Evolutionary conservation across 352 stramenopile genomes (phyloP), one percentile per base, ranked within the genome.

Genomic region (Phytophthora macrochlamydospora): DNA sequence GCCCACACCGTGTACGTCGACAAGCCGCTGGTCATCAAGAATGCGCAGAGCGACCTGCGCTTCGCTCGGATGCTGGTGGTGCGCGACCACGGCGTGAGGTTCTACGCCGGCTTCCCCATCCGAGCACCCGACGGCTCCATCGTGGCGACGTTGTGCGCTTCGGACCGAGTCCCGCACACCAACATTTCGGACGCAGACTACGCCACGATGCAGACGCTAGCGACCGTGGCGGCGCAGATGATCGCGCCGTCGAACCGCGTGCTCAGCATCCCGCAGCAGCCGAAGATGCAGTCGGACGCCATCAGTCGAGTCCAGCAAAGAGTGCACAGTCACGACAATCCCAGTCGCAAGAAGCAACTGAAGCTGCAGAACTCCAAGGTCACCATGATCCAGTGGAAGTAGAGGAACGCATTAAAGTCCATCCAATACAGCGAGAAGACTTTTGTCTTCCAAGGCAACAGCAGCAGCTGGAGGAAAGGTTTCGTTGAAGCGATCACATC

Each of bases 101-200:
- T 81, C 46, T 85, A 85, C 70, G 76, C 76, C 14, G 71, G 76
- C 4, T 85, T 85, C 57, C 73, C 76, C 1, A 62, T 85, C 28
- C 51, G 51, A 28, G 70, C 66, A 2, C 73, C 73, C 3, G 70
- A 81, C 32, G 73, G 73, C 2, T 60, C 53, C 2, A 62, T 80
- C 1, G 62, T 85, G 14, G 76, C 64, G 1, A 75, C 71, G 33
- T 59, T 85, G n/a, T 85, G 76, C 38, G 59, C 73, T 13, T 62
- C 54, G 18, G 76, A 80, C 55, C 40, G 59, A 24, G 29, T 40
- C 18, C 48, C 78, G 29, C 75, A 82, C 52, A 50, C 69, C 51
- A 62, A 71, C 55, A 82, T 87, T 62, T 71, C 72, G 9, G 79
- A 64, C 50, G 78, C 79, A 61, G 72, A 87, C 40, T 87, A 84